A percentile compares a stretch with the other conserved stretches of the same genome.
Evolutionary conservation across 208 protist genomes (phyloP).

Genomic region (Trypanosoma cruzi): DNA sequence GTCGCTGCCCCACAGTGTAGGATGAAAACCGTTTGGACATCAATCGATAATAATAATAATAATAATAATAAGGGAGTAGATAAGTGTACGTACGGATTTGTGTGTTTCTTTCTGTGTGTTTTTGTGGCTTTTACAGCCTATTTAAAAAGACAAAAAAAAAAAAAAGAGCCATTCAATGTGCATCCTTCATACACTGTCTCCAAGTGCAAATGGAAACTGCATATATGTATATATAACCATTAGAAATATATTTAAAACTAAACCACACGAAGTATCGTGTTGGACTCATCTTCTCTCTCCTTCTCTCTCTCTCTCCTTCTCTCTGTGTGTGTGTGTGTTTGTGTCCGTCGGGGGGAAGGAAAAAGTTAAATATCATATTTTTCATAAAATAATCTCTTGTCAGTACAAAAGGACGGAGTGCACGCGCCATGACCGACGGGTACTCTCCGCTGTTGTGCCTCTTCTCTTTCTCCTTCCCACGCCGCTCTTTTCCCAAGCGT

Average conservation of each 20-base stretch:
- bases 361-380: background rate
- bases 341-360: background rate
- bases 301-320: no score
- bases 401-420: background rate
- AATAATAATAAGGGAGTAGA: background rate
- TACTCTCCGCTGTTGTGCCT: background rate
- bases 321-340: no score
- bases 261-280: no score
- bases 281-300: no score
- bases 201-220: background rate
- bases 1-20: conserved; percentile 42
- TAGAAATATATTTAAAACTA: background rate
- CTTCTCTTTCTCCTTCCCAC: background rate
- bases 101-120: conserved; percentile 2
- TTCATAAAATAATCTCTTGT: background rate
- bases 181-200: background rate
- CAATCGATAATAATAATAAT: background rate
- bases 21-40: background rate
- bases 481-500: background rate
- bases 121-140: no score
- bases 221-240: background rate
- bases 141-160: background rate
- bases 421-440: background rate
- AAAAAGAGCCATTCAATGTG: background rate
- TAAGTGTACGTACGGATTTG: background rate